Conservation (phyloP, 2,329 filamentous ascomycete genomes). For the Penicillium sp. region DNA sequence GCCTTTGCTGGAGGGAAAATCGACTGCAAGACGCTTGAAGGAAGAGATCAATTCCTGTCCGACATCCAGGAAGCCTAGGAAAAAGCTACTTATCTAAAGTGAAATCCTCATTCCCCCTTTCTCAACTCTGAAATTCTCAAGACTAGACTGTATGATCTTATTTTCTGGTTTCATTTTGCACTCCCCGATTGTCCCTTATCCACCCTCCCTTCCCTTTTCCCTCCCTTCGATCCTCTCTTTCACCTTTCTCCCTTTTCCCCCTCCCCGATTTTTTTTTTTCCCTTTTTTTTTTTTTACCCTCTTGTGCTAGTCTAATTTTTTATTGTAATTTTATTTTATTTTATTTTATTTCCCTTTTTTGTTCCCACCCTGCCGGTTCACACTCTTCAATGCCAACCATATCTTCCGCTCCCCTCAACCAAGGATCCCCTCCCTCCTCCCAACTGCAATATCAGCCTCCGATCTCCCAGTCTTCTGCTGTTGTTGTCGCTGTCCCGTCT, state of each 20-base stretch:
- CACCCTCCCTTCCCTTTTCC: constrained; percentile 24
- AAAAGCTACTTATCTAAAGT: background rate
- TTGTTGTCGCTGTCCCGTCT: constrained; percentile 33
- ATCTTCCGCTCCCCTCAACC: constrained; percentile 43
- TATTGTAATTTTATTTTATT: constrained; percentile 22
- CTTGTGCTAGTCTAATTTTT: constrained; percentile 17
- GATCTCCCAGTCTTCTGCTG: constrained; percentile 28
- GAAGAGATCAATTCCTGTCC: constrained; percentile 1
- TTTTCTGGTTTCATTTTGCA: constrained; percentile 20
- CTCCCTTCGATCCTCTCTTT: constrained; percentile 14
- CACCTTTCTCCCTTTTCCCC: constrained; percentile 14
- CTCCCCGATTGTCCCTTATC: constrained; percentile 22
- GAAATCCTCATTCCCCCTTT: constrained; percentile 12
- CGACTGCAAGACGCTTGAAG: background rate
- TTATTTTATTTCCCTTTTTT: constrained; percentile 23
- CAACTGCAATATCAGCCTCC: constrained; percentile 33
- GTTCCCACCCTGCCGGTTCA: constrained; percentile 39
- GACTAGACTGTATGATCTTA: constrained; percentile 21
- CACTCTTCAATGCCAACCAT: constrained; percentile 50
- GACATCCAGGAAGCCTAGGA: background rate
- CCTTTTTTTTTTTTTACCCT: constrained; percentile 17
- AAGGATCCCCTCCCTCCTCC: constrained; percentile 43
- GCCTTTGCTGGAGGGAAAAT: background rate
- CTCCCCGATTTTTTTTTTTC: constrained; percentile 20
- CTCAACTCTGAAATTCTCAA: constrained; percentile 8